Evolutionary conservation across 2,329 filamentous ascomycete species (phyloP), one percentile per base, ranked within the genome.

Genomic region (Fusarium redolens): DNA sequence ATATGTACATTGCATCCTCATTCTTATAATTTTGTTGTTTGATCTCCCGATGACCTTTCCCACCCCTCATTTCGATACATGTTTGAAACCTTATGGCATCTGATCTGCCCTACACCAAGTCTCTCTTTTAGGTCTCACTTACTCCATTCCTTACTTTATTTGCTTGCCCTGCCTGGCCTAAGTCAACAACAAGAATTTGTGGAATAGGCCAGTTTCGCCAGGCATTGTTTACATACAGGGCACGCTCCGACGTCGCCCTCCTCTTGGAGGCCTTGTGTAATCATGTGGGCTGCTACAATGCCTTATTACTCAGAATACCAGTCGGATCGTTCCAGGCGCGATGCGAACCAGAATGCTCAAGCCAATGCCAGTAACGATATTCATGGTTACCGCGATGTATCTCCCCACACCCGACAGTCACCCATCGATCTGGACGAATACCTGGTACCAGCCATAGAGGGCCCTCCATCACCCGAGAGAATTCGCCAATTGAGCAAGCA

Each of bases 401-500:
- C 61, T 31, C 68, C 69, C 31, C 44, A 61, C 50, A 65, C 66
- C 38, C 71, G 61, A 30, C 71, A 72, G 33, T 68, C 69, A 51
- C 73, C 65, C 59, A 58, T 71, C 59, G 74, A 79, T 69, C 40
- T 83, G 52, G 77, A 82, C 66, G 85, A 87, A 65, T 82, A 88
- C 60, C 80, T 91, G 64, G 88, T 87, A 65, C 88, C 89, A 54
- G 86, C 89, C 68, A 81, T 91, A 62, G 88, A 91, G 74, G 87
- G 88, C 22, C 89, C 89, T 44, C 89, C 89, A 1, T 91, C 89
- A 38, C 88, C 90, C 33, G 86, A 89, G 75, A 85, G 85, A 69
- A 85, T 90, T 74, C 86, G 89, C 72, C 87, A 87, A 65, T 83
- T 90, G 58, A 90, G 84, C 78, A 86, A 87, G 78, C 87, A 90